Evolutionary conservation across 495 filamentous ascomycete species (phyloP).

Genomic region (Bombardia bombarda): DNA sequence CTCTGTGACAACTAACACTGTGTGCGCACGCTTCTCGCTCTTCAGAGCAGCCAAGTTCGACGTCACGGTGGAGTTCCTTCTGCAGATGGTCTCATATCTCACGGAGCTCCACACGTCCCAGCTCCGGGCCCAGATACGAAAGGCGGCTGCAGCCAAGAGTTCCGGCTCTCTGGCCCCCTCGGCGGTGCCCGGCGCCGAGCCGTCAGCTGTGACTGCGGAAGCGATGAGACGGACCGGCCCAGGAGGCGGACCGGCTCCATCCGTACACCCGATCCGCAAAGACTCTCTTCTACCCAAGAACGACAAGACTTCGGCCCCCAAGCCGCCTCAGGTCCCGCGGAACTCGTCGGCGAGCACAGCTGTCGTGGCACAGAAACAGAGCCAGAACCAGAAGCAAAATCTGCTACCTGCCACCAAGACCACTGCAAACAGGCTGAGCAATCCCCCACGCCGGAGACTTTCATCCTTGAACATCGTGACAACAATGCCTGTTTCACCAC

Average conservation of each 20-base stretch:
- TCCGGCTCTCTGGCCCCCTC: conserved; percentile 44
- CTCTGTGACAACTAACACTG: conserved; percentile 19
- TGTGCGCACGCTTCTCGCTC: too few species aligned
- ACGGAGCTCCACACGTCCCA: conserved; percentile 86
- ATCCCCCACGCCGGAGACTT: conserved; percentile 21
- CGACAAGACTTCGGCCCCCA: conserved; percentile 29
- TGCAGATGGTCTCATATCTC: conserved; percentile 91
- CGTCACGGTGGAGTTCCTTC: conserved; percentile 78
- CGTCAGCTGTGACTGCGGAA: conserved; percentile 40
- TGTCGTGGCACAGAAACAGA: conserved; percentile 41
- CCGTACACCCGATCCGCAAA: conserved; percentile 55
- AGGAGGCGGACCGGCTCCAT: conserved; percentile 52
- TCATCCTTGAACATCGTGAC: conserved; percentile 25
- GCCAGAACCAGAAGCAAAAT: conserved; percentile 28
- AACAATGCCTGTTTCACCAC: not conserved
- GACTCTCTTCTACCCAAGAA: conserved; percentile 48
- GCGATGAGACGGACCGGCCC: conserved; percentile 51
- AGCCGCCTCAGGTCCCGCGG: conserved; percentile 23
- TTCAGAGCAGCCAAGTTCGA: conserved; percentile 38
- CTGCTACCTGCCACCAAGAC: conserved; percentile 10
- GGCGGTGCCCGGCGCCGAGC: conserved; percentile 43
- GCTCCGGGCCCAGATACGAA: conserved; percentile 82
- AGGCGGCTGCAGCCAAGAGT: conserved; percentile 41
- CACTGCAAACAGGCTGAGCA: conserved; percentile 4
- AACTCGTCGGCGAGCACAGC: conserved; percentile 53